Evolutionary conservation across 495 filamentous ascomycete genomes (phyloP), one percentile per base, ranked within the genome.

Genomic region (Penicillium goetzii): DNA sequence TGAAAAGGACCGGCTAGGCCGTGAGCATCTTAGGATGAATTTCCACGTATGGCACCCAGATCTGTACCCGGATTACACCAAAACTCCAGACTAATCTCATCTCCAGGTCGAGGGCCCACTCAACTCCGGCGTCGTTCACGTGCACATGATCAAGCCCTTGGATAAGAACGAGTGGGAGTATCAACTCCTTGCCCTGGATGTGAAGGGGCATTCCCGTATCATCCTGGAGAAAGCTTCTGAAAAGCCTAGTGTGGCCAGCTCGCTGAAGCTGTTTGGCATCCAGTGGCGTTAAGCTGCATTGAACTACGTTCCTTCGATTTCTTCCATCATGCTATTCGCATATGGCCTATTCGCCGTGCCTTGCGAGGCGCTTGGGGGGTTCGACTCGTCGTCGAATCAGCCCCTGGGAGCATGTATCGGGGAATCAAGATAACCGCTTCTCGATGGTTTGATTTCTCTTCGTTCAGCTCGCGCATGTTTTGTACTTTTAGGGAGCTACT

Each of bases 21-120:
- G 84, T 49, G 90, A 97, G 66, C 92, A 97, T 77, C 67, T 97
- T 63, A 80, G 83, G 50, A 92, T 99, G 83, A 89, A 91, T 56
- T 99, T 99, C 74, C 89, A 97, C 73, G 92, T 93, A 79, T 61
- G 64, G 45, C n/a, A 50, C 8, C 17, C 32, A 0, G 0, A 10
- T n/a, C 12, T 49, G 6, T 34, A 1, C 34, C 30, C 21, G 5
- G 15, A 26, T 3, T 19, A 36, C 10, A 3, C 7, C 28, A 10
- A 11, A 50, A 11, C 2, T 6, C 8, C 25, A 21, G 51, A 55
- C 67, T 73, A 7, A 73, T 43, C n/a, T 25, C 49, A 12, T 14
- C 11, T 38, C 28, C 66, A 93, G 90, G 90, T 97, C 43, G 89
- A 94, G 78, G 95, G 95, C 2, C 89, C 92, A 4, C 76, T 87